A percentile compares a stretch with the other conserved stretches of the same genome.
Evolutionary conservation across 805 yeast species (phyloP).

Genomic region (Saccharomycopsis sp.): DNA sequence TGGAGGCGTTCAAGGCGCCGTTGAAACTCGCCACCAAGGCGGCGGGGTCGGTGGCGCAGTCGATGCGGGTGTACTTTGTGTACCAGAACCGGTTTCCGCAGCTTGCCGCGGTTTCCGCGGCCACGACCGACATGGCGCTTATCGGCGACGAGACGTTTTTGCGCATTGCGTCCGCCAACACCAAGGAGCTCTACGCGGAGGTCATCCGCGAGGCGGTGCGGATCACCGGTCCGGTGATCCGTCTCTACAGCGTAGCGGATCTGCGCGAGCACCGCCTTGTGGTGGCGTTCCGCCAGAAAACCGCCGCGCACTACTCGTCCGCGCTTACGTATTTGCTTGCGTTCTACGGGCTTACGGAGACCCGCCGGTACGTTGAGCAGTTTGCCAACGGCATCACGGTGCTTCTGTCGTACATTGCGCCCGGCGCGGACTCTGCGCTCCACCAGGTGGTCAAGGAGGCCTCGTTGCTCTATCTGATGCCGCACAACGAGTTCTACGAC

Average conservation of each 20-base stretch:
- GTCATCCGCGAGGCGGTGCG: conserved; percentile 61
- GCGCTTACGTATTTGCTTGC: conserved; percentile 82
- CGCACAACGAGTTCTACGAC: conserved; percentile 73
- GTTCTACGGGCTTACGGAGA: conserved; percentile 77
- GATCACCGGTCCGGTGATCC: conserved; percentile 89
- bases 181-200: conserved; percentile 68
- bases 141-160: conserved; percentile 77
- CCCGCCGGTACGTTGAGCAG: conserved; percentile 91
- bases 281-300: conserved; percentile 77
- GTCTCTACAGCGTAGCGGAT: conserved; percentile 72
- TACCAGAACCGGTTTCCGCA: conserved; percentile 58
- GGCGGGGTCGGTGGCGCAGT: conserved; percentile 29
- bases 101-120: conserved; percentile 26
- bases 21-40: conserved; percentile 29
- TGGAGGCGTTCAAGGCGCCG: conserved; percentile 73
- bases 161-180: conserved; percentile 70
- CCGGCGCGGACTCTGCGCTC: conserved; percentile 59
- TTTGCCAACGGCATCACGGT: conserved; percentile 84
- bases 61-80: conserved; percentile 71
- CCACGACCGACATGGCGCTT: conserved; percentile 47
- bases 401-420: conserved; percentile 77
- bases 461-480: conserved; percentile 83
- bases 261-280: conserved; percentile 80
- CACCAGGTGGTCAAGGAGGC: conserved; percentile 92
- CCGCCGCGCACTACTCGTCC: conserved; percentile 81